These are phyloP conservation scores for Phytophthora citricola DNA, from an alignment of 352 stramenopile species.

Conservation along the genomic window DNA sequence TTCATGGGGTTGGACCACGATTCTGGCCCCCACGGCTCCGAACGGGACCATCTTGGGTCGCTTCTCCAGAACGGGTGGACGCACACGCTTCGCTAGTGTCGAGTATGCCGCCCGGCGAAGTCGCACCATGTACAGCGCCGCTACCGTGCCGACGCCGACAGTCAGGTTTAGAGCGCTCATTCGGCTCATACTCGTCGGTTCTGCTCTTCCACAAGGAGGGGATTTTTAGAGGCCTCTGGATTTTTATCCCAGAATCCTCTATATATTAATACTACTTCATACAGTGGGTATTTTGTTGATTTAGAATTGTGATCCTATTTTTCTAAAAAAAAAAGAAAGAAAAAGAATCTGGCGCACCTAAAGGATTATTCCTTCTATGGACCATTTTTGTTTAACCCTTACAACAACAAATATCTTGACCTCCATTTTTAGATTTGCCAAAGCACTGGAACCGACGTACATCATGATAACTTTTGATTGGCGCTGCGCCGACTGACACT, in stretches of 20 bases:
- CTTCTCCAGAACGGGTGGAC: constrained; percentile 72
- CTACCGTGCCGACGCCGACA: constrained; percentile 58
- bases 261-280: too few species aligned
- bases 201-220: neutral
- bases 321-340: too few species aligned
- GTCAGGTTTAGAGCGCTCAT: constrained; percentile 60
- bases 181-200: constrained; percentile 49
- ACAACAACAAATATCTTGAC: too few species aligned
- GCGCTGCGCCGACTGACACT: neutral
- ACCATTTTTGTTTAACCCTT: too few species aligned
- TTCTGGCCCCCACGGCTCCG: constrained; percentile 81
- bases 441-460: too few species aligned
- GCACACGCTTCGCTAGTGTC: constrained; percentile 45
- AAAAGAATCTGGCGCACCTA: too few species aligned
- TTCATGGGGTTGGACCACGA: constrained; percentile 88
- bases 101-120: constrained; percentile 70
- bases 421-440: too few species aligned
- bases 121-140: constrained; percentile 67
- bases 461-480: too few species aligned
- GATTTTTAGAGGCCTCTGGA: neutral
- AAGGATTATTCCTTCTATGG: too few species aligned
- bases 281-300: too few species aligned
- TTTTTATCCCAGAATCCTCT: too few species aligned
- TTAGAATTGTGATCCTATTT: too few species aligned
- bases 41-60: constrained; percentile 85